Base-by-base conservation (phyloP, 1,284 basidiomycete genomes). In the Schizophyllum amplum region DNA sequence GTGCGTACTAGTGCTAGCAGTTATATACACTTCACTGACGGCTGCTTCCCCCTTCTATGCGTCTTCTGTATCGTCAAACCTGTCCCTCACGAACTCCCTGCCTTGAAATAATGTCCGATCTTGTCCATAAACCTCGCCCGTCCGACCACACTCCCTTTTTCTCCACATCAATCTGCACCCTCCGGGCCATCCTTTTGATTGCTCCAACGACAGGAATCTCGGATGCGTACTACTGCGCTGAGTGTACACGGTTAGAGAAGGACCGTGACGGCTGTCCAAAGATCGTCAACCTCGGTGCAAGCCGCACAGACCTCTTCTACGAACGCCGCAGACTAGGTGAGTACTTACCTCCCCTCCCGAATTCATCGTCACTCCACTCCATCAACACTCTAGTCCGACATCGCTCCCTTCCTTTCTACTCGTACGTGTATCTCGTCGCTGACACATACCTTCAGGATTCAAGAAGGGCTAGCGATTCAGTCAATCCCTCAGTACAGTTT, bases 221-320 rank as follows among this genome's bases (percentile, higher is more conserved):
- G 24, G 95, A 98, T 69, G 95, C 94, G 1, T 98, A 97, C 72
- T 98, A 98, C 67, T 98, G 95, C 65, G 92, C 93, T 2, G 94
- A 96, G 72, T 99, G 97, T 67, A 98, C 94, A 24, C 78, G 94
- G 55, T 75, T 99, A 56, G 97, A 99, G 71, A 99, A 99, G 69
- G 96, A 98, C 67, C 78, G 97, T 26, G 97, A 99, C 69, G 97
- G 97, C 0, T 99, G 97, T 75, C 95, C 95, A 1, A 98, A 98
- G 80, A 97, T 99, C 63, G 94, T 99, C 65, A 99, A 99, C 67
- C 77, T 97, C 20, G 94, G 94, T 59, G 90, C 92, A 17, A 92
- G 88, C 66, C 78, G 91, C 65, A 94, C 92, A 52, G 92, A 94
- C 69, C 70, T 94, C 51, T 94, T 94, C 77, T 94, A 94, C 65